Base-by-base conservation (phyloP, 345 rosid species). In the Melaleuca alternifolia region DNA sequence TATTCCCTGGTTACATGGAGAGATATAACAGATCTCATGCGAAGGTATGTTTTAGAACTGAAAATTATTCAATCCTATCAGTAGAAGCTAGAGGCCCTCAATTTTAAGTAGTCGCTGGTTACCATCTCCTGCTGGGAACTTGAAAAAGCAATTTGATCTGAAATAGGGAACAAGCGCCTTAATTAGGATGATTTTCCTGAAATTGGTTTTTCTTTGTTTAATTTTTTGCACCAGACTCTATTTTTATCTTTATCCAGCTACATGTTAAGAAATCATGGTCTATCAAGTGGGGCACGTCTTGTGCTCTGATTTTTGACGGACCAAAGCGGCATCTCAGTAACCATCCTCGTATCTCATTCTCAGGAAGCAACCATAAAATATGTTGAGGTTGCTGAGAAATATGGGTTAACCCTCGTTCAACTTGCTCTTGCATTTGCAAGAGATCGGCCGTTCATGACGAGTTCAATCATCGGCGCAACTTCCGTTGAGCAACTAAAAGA, bases 1-100 rank as follows among this genome's bases (percentile, higher is more conserved):
- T 96, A 75, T 97, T 95, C 89, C 99, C 98, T 82, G 92, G 94
- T 85, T 97, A 92, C 94, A 97, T 96, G 96, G 96, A 94, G 89
- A 93, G 99, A 94, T 96, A 95, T 87, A 92, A 91, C 30, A 90
- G 81, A 86, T 96, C 99, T 21, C 30, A 90, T 83, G 88, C 97
- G 76, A 93, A 93, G 96, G 98, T 97, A 90, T 85, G 92, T 84
- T 26, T 54, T 33, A 37, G 79, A 37, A 71, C 79, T 37, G 79
- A 48, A 71, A 30, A 65, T 65, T 65, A 33, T 51, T 28, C 52
- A 16, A 28, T 65, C 15, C 15, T 51, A 15, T 83, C 33, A 10
- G 11, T 37, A 15, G 41, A 30, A n/a, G 41, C 24, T 41, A 18
- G 48, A 76, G 20, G 41, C 48, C 48, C 50, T 41, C 48, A 41